Base-by-base conservation (phyloP, 2,329 filamentous ascomycete species). In the Claviceps citrina region DNA sequence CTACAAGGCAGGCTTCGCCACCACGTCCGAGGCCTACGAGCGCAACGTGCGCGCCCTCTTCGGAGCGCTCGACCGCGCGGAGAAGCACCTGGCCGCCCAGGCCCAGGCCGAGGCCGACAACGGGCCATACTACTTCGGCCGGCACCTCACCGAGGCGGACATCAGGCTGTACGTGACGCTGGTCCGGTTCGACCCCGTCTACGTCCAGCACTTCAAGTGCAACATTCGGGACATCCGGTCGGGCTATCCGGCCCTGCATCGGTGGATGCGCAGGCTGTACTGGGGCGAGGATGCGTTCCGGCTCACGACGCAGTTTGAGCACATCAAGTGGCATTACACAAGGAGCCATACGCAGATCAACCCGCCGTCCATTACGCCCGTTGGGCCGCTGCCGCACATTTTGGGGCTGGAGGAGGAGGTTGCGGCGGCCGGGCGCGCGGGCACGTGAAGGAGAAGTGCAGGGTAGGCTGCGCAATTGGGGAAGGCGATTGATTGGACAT, bases 191-290 rank as follows among this genome's bases (percentile, higher is more conserved):
- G 82, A 87, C 60, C 67, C 70, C 24, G 81, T 84, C 51, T 93
- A 93, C 54, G 81, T 93, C 39, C 84, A 91, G 63, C 81, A 87
- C 61, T 89, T 89, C 68, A 82, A 82, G 62, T 87, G 81, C 66
- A 93, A 93, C 63, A 66, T 93, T 44, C 71, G 79, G 19, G 85
- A 93, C 59, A 87, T 93, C 54, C 72, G 86, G 31, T 79, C 74
- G 7, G 85, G 85, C 2, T 95, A 91, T 57, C 87, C 87, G 22
- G 66, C 70, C 38, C 63, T 93, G 43, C 84, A 95, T 64, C 66
- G 64, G 44, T 95, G 87, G 86, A 60, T 94, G 63, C 71, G 83
- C 41, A 71, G 79, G 53, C 63, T 93, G 50, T 95, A 94, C 65
- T 94, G 86, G 86, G 79, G 80, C 49, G 58, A 76, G 19, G 67